Base-by-base conservation (phyloP, 768 basidiomycete genomes). In the Boletus patriciae region DNA sequence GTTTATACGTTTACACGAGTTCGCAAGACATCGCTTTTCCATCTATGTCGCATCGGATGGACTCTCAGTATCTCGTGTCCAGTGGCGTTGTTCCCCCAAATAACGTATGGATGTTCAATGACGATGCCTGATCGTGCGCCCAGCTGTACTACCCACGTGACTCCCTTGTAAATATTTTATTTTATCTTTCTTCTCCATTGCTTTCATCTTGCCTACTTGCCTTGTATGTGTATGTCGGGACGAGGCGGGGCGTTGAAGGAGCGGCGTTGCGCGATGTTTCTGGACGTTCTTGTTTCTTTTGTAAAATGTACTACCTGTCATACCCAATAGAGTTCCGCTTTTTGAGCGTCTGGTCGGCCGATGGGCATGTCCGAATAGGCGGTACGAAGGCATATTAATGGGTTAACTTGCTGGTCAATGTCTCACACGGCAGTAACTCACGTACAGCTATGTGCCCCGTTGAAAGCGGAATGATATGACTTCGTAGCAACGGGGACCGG, bases 261-360 rank as follows among this genome's bases (percentile, higher is more conserved):
- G 65, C 48, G 59, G 53, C 48, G 52, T 49, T 29, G 63, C 46
- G 58, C 50, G 43, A 56, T 50, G 53, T 31, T 38, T 34, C 19
- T 50, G 66, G 59, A 66, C 64, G 56, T 51, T 71, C 45, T 62
- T 53, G 43, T 64, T 42, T 46, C 44, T 25, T 15, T 29, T 66
- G 62, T 67, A 58, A 66, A 57, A 10, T 70, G 63, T 69, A 61
- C 54, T 31, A 33, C 33, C n/a, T 46, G 43, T 27, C 50, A 69
- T 70, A 69, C 67, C 67, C 67, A 50, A 60, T 68, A 69, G 67
- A 68, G 56, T 31, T 45, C 12, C 45, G 46, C 52, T 40, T 44
- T 46, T 46, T 21, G 37, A 57, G 41, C 45, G 13, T 38, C 19
- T 23, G 21, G n/a, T 23, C 25, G 59, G 46, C 49, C 19, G 43